These are phyloP conservation scores for Wickerhamomyces chaumierensis DNA, from an alignment of 805 yeast genomes.

Conservation along the genomic window DNA sequence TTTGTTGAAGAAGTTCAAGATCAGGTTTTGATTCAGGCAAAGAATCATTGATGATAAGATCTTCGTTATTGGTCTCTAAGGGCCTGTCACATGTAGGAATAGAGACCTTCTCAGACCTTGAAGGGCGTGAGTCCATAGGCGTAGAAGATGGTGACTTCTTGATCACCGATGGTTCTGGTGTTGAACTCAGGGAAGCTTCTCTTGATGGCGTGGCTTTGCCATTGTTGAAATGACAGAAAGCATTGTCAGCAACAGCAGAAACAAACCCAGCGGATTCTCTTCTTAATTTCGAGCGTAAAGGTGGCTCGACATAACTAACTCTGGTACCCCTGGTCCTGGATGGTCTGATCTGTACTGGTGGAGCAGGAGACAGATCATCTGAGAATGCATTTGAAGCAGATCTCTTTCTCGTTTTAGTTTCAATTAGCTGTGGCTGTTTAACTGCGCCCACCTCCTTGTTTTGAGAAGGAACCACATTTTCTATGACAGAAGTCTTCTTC, in stretches of 20 bases:
- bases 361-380: slow-evolving; percentile 29
- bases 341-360: slow-evolving; percentile 13
- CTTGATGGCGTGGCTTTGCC: not conserved
- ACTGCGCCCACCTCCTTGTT: too few relatives aligned
- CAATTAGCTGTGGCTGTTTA: slow-evolving; percentile 17
- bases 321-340: slow-evolving; percentile 44
- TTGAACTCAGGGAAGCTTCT: not conserved
- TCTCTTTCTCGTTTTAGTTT: slow-evolving; percentile 20
- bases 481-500: too few relatives aligned
- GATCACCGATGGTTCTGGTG: not conserved
- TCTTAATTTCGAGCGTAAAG: slow-evolving; percentile 58
- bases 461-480: too few relatives aligned
- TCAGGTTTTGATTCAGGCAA: not conserved
- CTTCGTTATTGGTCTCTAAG: too few relatives aligned
- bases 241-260: slow-evolving; percentile 38
- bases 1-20: too few relatives aligned
- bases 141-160: too few relatives aligned
- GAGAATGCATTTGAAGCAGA: slow-evolving; percentile 17
- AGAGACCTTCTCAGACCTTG: too few relatives aligned
- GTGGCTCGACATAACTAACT: slow-evolving; percentile 58
- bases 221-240: slow-evolving; percentile 1
- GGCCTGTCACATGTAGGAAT: too few relatives aligned
- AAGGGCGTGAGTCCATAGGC: too few relatives aligned
- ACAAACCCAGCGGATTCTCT: slow-evolving; percentile 47
- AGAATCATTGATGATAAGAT: too few relatives aligned